Conservation (phyloP, 2,329 filamentous ascomycete species). For the Aureobasidium sp. region DNA sequence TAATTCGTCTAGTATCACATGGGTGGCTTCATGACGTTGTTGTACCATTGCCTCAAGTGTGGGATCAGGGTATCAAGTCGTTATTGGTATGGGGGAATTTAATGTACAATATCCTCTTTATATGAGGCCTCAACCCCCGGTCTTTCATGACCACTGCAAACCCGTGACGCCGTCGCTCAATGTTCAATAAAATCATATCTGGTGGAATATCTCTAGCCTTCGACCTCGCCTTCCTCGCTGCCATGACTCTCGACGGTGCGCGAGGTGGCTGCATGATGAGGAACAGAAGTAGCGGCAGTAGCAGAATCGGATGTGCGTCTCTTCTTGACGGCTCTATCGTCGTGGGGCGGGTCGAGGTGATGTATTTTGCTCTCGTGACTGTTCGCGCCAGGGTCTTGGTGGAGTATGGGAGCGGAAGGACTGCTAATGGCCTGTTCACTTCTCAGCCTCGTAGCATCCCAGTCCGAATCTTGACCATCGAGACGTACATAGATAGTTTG, state of each 20-base stretch:
- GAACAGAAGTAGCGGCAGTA: background rate
- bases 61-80: background rate
- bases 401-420: slow-evolving; percentile 14
- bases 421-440: slow-evolving; percentile 19
- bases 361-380: slow-evolving; percentile 21
- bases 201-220: slow-evolving; percentile 29
- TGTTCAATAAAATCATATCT: slow-evolving; percentile 19
- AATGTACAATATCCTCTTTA: background rate
- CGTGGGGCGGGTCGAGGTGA: slow-evolving; percentile 13
- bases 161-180: slow-evolving; percentile 23
- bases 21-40: background rate
- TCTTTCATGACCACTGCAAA: background rate
- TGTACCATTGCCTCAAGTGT: too few species aligned
- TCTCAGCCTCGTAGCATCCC: slow-evolving; percentile 25
- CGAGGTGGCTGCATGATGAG: background rate
- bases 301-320: slow-evolving; percentile 4
- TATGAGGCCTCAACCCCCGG: background rate
- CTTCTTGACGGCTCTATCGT: slow-evolving; percentile 21
- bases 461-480: slow-evolving; percentile 18
- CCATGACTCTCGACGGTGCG: slow-evolving; percentile 21
- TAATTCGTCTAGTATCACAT: background rate
- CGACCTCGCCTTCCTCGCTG: slow-evolving; percentile 41
- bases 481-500: slow-evolving; percentile 39
- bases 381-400: slow-evolving; percentile 23
- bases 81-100: background rate